Evolutionary conservation across 2,329 filamentous ascomycete species (phyloP).

Genomic region (Stagonosporopsis vannaccii): DNA sequence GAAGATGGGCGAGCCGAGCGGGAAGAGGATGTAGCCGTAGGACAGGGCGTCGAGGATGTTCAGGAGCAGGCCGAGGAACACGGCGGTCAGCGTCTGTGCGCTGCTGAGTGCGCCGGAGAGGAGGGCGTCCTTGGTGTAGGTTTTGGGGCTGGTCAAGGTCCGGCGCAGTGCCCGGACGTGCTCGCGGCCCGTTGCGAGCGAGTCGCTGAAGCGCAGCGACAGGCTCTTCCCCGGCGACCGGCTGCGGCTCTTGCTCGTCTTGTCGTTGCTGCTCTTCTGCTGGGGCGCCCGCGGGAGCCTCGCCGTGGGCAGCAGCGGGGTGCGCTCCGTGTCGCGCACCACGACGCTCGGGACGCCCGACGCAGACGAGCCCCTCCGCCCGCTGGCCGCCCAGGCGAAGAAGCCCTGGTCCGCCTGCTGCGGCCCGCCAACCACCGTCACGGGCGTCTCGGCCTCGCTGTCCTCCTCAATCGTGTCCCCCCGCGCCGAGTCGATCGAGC

Average conservation of each 20-base stretch:
- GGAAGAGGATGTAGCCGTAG: slow-evolving; percentile 90
- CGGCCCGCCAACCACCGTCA: slow-evolving; percentile 40
- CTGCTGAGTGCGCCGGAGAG: slow-evolving; percentile 71
- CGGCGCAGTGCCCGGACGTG: slow-evolving; percentile 34
- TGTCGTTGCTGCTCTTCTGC: slow-evolving; percentile 18
- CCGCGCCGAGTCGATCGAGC: slow-evolving; percentile 40
- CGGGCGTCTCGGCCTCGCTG: slow-evolving; percentile 64
- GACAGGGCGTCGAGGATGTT: slow-evolving; percentile 95
- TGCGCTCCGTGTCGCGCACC: slow-evolving; percentile 43
- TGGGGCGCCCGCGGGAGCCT: slow-evolving; percentile 37
- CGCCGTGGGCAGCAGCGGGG: slow-evolving; percentile 50
- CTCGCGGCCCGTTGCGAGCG: slow-evolving; percentile 27
- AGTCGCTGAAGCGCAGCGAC: slow-evolving; percentile 27
- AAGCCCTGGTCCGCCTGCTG: slow-evolving; percentile 27
- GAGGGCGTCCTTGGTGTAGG: slow-evolving; percentile 73
- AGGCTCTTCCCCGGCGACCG: slow-evolving; percentile 30
- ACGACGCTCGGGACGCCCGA: slow-evolving; percentile 30
- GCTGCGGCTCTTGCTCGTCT: slow-evolving; percentile 25
- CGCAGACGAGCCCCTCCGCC: slow-evolving; percentile 2
- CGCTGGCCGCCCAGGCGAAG: slow-evolving; percentile 28
- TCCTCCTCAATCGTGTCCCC: slow-evolving; percentile 67
- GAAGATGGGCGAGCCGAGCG: slow-evolving; percentile 86
- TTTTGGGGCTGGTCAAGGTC: slow-evolving; percentile 66
- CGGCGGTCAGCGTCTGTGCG: slow-evolving; percentile 77
- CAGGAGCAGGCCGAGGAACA: slow-evolving; percentile 84